Evolutionary conservation across 2,329 filamentous ascomycete genomes (phyloP), one percentile per base, ranked within the genome.

Genomic region (Colletotrichum nymphaeae): DNA sequence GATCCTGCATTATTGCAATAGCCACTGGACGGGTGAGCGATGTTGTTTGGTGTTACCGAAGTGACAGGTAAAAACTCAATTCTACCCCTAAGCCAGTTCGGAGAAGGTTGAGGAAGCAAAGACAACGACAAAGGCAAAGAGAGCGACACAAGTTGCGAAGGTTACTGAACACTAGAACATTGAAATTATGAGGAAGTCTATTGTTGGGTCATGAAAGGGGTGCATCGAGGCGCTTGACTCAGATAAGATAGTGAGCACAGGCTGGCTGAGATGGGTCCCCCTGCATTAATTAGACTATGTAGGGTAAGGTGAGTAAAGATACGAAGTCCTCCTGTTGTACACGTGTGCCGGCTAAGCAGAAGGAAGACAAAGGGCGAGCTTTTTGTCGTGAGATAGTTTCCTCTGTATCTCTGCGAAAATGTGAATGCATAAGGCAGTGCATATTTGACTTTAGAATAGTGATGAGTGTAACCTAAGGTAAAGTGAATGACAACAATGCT

Each of bases 1-100:
- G 76, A 57, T 80, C 74, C 28, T 83, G 80, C 79, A 83, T 83
- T 11, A 58, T 49, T 14, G 26, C n/a, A 26, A 24, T 26, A 11
- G 2, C 46, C 22, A 37, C 24, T 46, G n/a, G 14, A 19, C 6
- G 56, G 8, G 30, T 37, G 28, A 5, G n/a, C 6, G 37, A 16
- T 4, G 8, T 35, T 30, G 7, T 9, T 7, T 52, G 14, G 12
- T 24, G 24, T 24, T 42, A 6, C n/a, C 11, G n/a, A 19, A 28
- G 19, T 49, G 42, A 19, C 42, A 49, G 42, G 4, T 26, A 9
- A 2, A n/a, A 7, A 11, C 26, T 32, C 30, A 26, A 32, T 11
- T 8, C 30, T 12, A 49, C 4, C 6, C 42, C 6, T 9, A n/a
- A n/a, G 3, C 7, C 42, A 49, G 42, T 19, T 11, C 19, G 19